Evolutionary conservation across 2,329 filamentous ascomycete genomes (phyloP).

Genomic region (Alternaria infectoria): DNA sequence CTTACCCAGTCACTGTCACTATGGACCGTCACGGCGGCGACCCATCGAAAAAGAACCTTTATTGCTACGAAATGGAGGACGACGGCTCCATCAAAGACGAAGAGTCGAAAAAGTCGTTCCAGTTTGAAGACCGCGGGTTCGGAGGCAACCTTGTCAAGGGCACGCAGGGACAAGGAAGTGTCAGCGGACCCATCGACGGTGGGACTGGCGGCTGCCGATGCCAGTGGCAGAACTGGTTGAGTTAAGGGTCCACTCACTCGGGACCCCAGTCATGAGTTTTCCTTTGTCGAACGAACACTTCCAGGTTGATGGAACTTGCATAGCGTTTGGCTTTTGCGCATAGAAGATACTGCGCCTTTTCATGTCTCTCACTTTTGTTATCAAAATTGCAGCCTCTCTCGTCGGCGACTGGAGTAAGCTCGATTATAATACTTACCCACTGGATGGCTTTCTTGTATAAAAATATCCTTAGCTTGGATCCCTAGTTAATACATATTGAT

Average conservation of each 20-base stretch:
- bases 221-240: constrained; percentile 63
- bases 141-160: constrained; percentile 61
- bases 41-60: constrained; percentile 61
- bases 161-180: constrained; percentile 52
- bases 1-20: constrained; percentile 66
- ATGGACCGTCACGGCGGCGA: constrained; percentile 66
- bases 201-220: constrained; percentile 66
- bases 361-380: not conserved
- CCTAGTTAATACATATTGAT: constrained; percentile 4
- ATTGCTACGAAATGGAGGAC: constrained; percentile 64
- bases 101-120: constrained; percentile 52
- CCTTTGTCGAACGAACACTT: constrained; percentile 6
- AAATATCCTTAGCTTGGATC: not conserved
- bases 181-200: constrained; percentile 60
- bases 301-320: constrained; percentile 24
- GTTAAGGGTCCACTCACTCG: constrained; percentile 4
- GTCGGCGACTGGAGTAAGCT: constrained; percentile 7
- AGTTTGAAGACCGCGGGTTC: constrained; percentile 60
- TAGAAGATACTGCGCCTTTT: not conserved
- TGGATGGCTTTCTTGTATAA: constrained; percentile 6
- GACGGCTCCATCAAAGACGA: constrained; percentile 51
- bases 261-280: not conserved
- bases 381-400: constrained; percentile 1
- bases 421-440: constrained; percentile 6
- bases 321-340: constrained; percentile 20